Evolutionary conservation across 768 basidiomycete genomes (phyloP).

Genomic region (Rhizopogon rudus): DNA sequence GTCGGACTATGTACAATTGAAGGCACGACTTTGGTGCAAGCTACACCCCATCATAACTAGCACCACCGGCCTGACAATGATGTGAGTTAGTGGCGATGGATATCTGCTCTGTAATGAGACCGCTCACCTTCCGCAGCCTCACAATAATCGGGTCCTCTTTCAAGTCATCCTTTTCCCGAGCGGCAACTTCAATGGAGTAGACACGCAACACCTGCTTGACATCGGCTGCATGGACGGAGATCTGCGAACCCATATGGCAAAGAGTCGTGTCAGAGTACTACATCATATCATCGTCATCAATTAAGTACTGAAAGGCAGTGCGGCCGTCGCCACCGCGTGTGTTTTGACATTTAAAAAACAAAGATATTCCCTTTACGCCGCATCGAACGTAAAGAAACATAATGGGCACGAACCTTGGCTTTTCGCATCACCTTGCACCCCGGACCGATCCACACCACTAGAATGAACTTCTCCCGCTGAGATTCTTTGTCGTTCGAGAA

Average conservation of each 20-base stretch:
- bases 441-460: slow-evolving; percentile 80
- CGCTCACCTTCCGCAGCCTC: slow-evolving; percentile 73
- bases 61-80: slow-evolving; percentile 68
- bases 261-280: slow-evolving; percentile 15
- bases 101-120: slow-evolving; percentile 3
- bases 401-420: slow-evolving; percentile 61
- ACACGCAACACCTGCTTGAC: slow-evolving; percentile 76
- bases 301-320: slow-evolving; percentile 17
- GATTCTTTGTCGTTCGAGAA: slow-evolving; percentile 88
- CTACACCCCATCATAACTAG: slow-evolving; percentile 82
- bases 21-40: slow-evolving; percentile 7
- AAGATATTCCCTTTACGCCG: slow-evolving; percentile 10
- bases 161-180: slow-evolving; percentile 77
- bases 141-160: slow-evolving; percentile 83
- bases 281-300: slow-evolving; percentile 4
- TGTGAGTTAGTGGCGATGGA: slow-evolving; percentile 11
- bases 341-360: slow-evolving; percentile 7
- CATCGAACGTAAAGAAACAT: slow-evolving; percentile 14
- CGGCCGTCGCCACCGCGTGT: slow-evolving; percentile 13
- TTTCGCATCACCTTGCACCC: slow-evolving; percentile 87
- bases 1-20: neutral
- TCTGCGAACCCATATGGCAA: slow-evolving; percentile 40
- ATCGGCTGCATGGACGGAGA: slow-evolving; percentile 87
- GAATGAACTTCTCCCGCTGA: slow-evolving; percentile 83
- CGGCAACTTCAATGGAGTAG: slow-evolving; percentile 87